phyloP scores from a whole-genome alignment of 805 yeast genomes.

The Lachancea sp. region DNA sequence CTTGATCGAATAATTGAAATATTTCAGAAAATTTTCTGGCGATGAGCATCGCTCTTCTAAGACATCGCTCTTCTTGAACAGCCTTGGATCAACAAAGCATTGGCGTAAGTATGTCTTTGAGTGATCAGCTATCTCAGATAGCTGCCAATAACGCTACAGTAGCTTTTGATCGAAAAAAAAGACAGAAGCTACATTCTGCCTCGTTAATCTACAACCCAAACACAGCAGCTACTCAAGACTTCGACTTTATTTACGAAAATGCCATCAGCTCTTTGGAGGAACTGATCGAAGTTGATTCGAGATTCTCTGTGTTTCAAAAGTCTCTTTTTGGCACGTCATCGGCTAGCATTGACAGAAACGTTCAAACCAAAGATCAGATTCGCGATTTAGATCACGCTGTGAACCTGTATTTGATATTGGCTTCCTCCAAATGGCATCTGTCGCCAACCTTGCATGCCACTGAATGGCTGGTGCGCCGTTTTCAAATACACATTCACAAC shows the following conservation, averaged over 20 bases:
- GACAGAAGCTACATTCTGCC: constrained; percentile 82
- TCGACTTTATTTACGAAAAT: constrained; percentile 65
- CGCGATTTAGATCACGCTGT: constrained; percentile 70
- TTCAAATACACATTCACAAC: constrained; percentile 74
- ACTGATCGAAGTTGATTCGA: constrained; percentile 61
- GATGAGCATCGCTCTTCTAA: constrained; percentile 9
- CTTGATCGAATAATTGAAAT: not conserved
- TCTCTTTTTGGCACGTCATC: constrained; percentile 83
- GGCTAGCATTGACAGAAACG: constrained; percentile 69
- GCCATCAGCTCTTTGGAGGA: constrained; percentile 74
- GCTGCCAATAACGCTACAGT: constrained; percentile 59
- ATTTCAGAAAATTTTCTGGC: constrained; percentile 5
- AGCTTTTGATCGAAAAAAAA: constrained; percentile 76
- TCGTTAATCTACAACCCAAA: constrained; percentile 82
- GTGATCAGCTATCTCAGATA: constrained; percentile 73
- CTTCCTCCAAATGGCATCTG: constrained; percentile 70
- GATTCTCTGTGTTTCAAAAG: constrained; percentile 61
- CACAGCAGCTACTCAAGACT: constrained; percentile 92
- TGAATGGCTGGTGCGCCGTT: constrained; percentile 94
- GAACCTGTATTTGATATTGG: constrained; percentile 62
- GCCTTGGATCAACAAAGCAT: not conserved
- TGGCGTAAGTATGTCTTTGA: constrained; percentile 44
- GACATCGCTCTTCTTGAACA: not conserved
- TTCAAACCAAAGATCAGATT: constrained; percentile 72
- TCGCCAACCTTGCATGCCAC: constrained; percentile 73